Evolutionary conservation across 768 basidiomycete species (phyloP), one percentile per base, ranked within the genome.

Genomic region (Cyclocybe cylindracea): DNA sequence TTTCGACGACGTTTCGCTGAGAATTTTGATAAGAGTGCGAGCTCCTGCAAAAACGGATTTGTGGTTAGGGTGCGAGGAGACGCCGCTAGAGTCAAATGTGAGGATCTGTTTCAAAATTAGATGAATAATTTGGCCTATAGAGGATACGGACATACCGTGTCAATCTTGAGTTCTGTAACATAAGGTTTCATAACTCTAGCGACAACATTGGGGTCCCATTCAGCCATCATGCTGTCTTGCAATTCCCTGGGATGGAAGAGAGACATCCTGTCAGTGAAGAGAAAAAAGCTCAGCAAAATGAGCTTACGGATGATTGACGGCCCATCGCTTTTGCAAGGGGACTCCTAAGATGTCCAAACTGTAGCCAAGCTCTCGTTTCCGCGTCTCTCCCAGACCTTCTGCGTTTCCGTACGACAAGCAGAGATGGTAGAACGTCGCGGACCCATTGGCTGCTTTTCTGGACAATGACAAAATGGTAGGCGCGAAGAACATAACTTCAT

Each of bases 401-500:
- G 89, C 87, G 63, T 96, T 78, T 13, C 94, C 94, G 16, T 70
- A 73, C 5, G 91, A 94, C 48, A 98, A 63, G 53, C 91, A 94
- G 13, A 95, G 63, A 13, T 59, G 61, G 14, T 53, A 61, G 14
- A 64, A 44, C 32, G 39, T 60, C 39, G 60, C 39, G 44, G 55
- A 48, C 32, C 43, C 62, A 39, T 29, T 50, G 46, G 29, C 24
- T 37, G 57, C 48, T 46, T 44, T 63, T 44, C 32, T 40, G n/a
- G 55, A 50, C 31, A 94, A 74, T 2, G 79, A 76, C 32, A 86
- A 70, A 10, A 96, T 66, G 0, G 91, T 94, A 0, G 94, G 94
- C 3, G 86, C 85, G 66, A 98, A 98, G 77, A 98, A 98, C 78
- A 95, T 82, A 66, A 85, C 86, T 71, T 97, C 94, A 65, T 98